Evolutionary conservation across 1,284 basidiomycete species (phyloP), one percentile per base, ranked within the genome.

Genomic region (Ceratobasidium sp.): DNA sequence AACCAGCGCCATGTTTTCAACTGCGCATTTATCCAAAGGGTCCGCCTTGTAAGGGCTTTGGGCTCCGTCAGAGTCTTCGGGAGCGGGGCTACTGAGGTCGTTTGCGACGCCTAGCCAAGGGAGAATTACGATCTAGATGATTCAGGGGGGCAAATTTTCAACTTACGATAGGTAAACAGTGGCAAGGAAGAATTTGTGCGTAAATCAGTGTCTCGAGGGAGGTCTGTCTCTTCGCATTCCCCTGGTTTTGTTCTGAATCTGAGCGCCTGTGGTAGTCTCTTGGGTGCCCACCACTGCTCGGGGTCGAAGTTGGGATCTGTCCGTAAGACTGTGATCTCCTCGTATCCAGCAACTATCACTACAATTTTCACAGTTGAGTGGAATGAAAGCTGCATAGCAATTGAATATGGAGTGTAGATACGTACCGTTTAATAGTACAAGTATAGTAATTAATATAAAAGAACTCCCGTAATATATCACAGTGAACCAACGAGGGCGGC

Each of bases 281-380:
- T 48, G 30, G 62, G 62, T 8, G 62, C 50, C 62, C 62, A 65
- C 62, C 62, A 65, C 9, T 48, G 23, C 10, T 48, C 60, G 36
- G 36, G 41, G 46, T 65, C 32, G n/a, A 52, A n/a, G 23, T 65
- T 65, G 23, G 62, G 62, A 36, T 65, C 62, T 12, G 45, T 12
- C 8, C 16, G 30, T 21, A 64, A 10, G 10, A 64, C 46, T 26
- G 46, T 64, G 18, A 52, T 32, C 30, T 32, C 9, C 14, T 64
- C 45, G 32, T 64, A 64, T 52, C 61, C 61, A 3, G 5, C 30
- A 1, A 64, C 9, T 14, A 36, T n/a, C 45, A 64, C 61, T 64
- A 36, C 9, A 45, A 18, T 18, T 8, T 45, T n/a, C 6, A 6
- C 14, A 39, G 36, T 39, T 39, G 36, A 39, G 36, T 14, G 36